Conservation (phyloP, 371 early-diverging fungal genomes). For the Mortierella sp. region DNA sequence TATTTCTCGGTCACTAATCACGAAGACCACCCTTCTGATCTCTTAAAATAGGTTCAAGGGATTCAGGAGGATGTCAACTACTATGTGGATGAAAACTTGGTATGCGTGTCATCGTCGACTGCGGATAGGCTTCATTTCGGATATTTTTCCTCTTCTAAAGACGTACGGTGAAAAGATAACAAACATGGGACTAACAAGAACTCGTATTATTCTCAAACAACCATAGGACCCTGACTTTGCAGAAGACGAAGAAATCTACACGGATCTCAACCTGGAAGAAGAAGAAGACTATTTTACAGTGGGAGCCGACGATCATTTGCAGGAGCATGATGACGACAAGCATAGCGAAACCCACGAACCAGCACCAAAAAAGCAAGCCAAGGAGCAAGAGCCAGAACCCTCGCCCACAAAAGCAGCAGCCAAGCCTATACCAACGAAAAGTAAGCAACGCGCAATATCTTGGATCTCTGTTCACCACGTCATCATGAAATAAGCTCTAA, state of each 20-base stretch:
- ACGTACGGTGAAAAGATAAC: not conserved
- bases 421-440: constrained; percentile 48
- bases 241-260: constrained; percentile 94
- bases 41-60: constrained; percentile 67
- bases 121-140: not conserved
- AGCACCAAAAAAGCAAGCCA: constrained; percentile 45
- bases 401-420: constrained; percentile 28
- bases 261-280: constrained; percentile 92
- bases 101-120: constrained; percentile 14
- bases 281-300: constrained; percentile 86
- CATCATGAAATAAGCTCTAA: not conserved
- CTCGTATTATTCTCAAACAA: not conserved
- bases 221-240: constrained; percentile 86
- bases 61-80: constrained; percentile 92
- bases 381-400: constrained; percentile 60
- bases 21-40: not conserved
- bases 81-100: constrained; percentile 91
- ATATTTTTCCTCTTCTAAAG: not conserved
- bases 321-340: constrained; percentile 39
- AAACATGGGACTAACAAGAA: not conserved
- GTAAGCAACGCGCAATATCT: constrained; percentile 16
- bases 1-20: not conserved
- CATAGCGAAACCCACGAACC: constrained; percentile 54
- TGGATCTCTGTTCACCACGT: no score
- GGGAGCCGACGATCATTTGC: constrained; percentile 67